Evolutionary conservation across 805 yeast species (phyloP), one percentile per base, ranked within the genome.

Genomic region (Candida railenensis): DNA sequence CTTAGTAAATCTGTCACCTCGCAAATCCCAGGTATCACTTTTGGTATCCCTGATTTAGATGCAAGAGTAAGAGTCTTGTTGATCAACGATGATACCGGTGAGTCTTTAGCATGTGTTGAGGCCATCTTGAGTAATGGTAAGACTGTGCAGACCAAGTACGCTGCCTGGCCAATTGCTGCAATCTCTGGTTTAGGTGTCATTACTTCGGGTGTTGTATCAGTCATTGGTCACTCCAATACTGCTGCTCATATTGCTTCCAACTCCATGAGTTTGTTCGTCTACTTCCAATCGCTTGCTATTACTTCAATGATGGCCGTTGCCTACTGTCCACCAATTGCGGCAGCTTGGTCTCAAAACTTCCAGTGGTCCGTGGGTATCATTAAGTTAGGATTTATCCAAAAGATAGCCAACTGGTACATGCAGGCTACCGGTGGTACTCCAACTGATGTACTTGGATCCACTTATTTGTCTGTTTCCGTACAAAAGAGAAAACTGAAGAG

Each of bases 181-280:
- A 78, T 94, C 37, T 81, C 97, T 2, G 95, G 96, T 42, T 63
- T 89, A 39, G 98, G 98, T 49, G 78, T 94, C 42, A 63, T 90
- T 40, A 85, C 95, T 3, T 87, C 97, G 1, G 96, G 96, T 20
- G 78, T 89, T 46, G 82, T 89, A 32, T 88, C 96, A 0, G 82
- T 90, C 36, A 76, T 86, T 53, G 97, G 98, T 9, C 94, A 91
- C 63, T 83, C 94, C 16, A 82, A 84, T 50, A 92, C 97, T 1
- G 96, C 99, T 2, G 91, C 97, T 2, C 98, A 94, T 63, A 90
- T 94, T 60, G 96, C 97, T n/a, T 87, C 97, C 16, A 94, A 94
- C 70, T 85, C 96, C 15, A 85, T 92, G 61, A 88, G 97, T 1
- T 73, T 94, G 50, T 94, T 94, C 67, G 82, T 90, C 45, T 94